Conservation (phyloP, 805 yeast species). For the Trichomonascus vanleenenianus region DNA sequence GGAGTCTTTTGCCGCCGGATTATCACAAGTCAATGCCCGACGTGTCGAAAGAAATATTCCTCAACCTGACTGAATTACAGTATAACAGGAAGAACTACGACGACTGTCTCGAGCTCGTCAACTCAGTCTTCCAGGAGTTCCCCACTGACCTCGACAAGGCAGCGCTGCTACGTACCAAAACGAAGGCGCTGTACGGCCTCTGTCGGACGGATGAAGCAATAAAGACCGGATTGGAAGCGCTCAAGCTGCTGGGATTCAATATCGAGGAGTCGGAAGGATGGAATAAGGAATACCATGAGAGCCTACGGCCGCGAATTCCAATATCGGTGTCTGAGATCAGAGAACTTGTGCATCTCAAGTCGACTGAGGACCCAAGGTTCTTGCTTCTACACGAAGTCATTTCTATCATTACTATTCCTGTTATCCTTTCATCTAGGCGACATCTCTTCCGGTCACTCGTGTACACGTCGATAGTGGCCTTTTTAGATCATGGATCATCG, state of each 20-base stretch:
- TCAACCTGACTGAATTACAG: conserved; percentile 20
- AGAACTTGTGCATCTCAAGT: conserved; percentile 20
- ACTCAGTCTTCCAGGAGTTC: conserved; percentile 26
- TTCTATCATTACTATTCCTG: conserved; percentile 32
- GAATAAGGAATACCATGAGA: conserved; percentile 20
- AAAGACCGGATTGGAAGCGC: conserved; percentile 30
- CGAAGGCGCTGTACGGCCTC: conserved; percentile 32
- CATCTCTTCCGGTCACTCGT: conserved; percentile 29
- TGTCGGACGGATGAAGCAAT: conserved; percentile 30
- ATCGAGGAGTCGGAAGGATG: conserved; percentile 26
- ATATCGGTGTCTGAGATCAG: conserved; percentile 34
- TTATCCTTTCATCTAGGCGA: conserved; percentile 25
- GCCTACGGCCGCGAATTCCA: conserved; percentile 30
- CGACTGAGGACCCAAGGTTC: conserved; percentile 25
- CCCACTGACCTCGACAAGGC: conserved; percentile 29
- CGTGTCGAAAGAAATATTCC: conserved; percentile 16
- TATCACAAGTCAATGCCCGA: conserved; percentile 6
- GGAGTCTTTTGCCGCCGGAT: conserved; percentile 18
- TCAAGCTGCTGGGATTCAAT: conserved; percentile 32
- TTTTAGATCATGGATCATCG: conserved; percentile 35
- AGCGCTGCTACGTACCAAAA: conserved; percentile 28
- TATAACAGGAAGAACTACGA: conserved; percentile 26
- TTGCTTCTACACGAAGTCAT: conserved; percentile 35
- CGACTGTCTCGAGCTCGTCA: conserved; percentile 32
- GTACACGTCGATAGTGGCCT: conserved; percentile 29